These are phyloP conservation scores for Fusarium citri DNA, from an alignment of 2,329 filamentous ascomycete genomes.

Conservation along the genomic window DNA sequence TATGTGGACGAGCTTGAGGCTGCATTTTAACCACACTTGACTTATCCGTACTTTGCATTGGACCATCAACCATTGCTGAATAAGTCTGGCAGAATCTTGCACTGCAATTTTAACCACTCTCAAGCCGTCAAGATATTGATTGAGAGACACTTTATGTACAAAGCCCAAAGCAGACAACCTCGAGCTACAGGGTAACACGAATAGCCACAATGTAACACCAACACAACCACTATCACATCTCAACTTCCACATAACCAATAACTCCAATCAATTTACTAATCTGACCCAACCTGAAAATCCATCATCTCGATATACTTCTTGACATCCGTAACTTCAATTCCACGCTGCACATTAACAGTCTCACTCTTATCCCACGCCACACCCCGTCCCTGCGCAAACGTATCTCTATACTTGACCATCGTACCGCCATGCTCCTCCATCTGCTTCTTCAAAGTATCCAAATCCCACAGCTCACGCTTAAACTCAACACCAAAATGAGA, in stretches of 20 bases:
- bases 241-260: background rate
- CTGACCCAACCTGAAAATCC: conserved; percentile 29
- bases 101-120: background rate
- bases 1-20: fast-evolving
- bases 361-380: conserved; percentile 67
- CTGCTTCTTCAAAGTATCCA: conserved; percentile 58
- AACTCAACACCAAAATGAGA: conserved; percentile 55
- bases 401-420: conserved; percentile 69
- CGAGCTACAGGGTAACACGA: too few species aligned
- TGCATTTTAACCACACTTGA: background rate
- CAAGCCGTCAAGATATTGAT: background rate
- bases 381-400: conserved; percentile 69
- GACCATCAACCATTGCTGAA: too few species aligned
- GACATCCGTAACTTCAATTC: conserved; percentile 59
- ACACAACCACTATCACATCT: background rate
- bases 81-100: too few species aligned
- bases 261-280: background rate
- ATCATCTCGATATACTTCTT: conserved; percentile 52
- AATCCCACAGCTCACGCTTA: conserved; percentile 61
- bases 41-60: too few species aligned
- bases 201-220: too few species aligned
- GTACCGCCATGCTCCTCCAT: conserved; percentile 60
- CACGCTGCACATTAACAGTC: conserved; percentile 65
- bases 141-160: background rate
- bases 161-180: background rate